Evolutionary conservation across 2,329 filamentous ascomycete species (phyloP), one percentile per base, ranked within the genome.

Genomic region (Fusarium floridanum): DNA sequence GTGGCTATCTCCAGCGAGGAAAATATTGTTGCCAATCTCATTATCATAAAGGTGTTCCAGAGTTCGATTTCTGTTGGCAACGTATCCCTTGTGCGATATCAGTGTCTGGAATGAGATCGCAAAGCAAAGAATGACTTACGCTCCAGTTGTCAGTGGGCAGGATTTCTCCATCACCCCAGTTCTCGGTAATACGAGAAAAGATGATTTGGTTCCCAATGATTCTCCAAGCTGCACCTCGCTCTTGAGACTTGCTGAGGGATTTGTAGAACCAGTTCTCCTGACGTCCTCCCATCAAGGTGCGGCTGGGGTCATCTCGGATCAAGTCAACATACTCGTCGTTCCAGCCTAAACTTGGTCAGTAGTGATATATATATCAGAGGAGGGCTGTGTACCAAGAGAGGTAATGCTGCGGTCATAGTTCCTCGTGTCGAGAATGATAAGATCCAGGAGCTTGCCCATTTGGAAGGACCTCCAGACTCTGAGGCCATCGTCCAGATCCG

Each of bases 201-300:
- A 94, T 83, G 48, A 92, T 90, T 80, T 94, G 93, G 29, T 91
- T 92, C 11, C 93, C 93, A 50, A 95, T 87, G 20, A 95, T 80
- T 45, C 93, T 86, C 93, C 93, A 95, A 1, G 88, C 87, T 0
- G 92, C 91, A 27, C 90, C 91, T n/a, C 92, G 88, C 17, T 88
- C 77, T n/a, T 88, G 85, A 1, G 91, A 92, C 59, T 87, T 80
- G 6, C 85, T 86, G 9, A 94, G 83, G 48, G 86, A 83, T 55
- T 86, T 86, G 80, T 93, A 93, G 82, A 94, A 92, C 93, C 93
- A 95, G 75, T 90, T 89, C 81, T 95, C 93, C 79, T 95, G 93
- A 12, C 88, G 88, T 1, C 87, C 85, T 4, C 93, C 93, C 92
- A 95, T 94, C 74, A 95, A 83, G 0, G 88, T 89, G 5, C 93